Conservation (phyloP, 2,329 filamentous ascomycete genomes). For the Magnaporthales sp. region DNA sequence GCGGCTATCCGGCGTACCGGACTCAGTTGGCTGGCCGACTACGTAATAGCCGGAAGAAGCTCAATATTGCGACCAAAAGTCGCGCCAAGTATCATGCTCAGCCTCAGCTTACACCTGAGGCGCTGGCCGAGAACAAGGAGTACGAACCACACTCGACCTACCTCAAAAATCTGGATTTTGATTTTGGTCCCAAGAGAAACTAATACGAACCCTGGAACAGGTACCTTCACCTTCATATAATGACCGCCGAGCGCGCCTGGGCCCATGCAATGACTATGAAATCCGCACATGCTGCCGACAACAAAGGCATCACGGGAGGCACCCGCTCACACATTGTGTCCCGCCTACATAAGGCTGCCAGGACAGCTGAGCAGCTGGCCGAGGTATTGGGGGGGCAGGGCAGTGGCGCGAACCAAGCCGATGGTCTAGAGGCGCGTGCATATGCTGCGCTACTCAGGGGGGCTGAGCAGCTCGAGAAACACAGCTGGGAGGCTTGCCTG, state of each 20-base stretch:
- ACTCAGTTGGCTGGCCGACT: slow-evolving; percentile 71
- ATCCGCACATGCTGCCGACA: slow-evolving; percentile 67
- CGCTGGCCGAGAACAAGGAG: slow-evolving; percentile 69
- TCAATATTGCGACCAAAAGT: slow-evolving; percentile 75
- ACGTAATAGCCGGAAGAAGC: slow-evolving; percentile 73
- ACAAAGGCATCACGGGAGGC: slow-evolving; percentile 68
- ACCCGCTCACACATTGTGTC: slow-evolving; percentile 85
- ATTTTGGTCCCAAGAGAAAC: not conserved
- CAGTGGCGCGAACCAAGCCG: slow-evolving; percentile 59
- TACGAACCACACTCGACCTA: slow-evolving; percentile 33
- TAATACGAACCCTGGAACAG: slow-evolving; percentile 30
- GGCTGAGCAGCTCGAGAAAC: slow-evolving; percentile 76
- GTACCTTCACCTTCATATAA: slow-evolving; percentile 68
- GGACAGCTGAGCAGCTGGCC: slow-evolving; percentile 60
- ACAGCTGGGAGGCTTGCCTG: slow-evolving; percentile 74
- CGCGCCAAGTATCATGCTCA: slow-evolving; percentile 77
- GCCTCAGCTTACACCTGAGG: slow-evolving; percentile 59
- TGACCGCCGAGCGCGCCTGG: slow-evolving; percentile 86
- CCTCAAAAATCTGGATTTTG: not conserved
- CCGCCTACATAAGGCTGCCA: slow-evolving; percentile 70
- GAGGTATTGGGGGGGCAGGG: slow-evolving; percentile 50
- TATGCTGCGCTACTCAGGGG: slow-evolving; percentile 74
- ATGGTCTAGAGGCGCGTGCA: slow-evolving; percentile 77
- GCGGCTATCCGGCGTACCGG: slow-evolving; percentile 83
- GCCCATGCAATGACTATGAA: slow-evolving; percentile 96